A percentile compares a stretch with the other conserved stretches of the same genome.
These are phyloP conservation scores for Amphirosellinia nigrospora DNA, from an alignment of 495 filamentous ascomycete species.

Conservation along the genomic window DNA sequence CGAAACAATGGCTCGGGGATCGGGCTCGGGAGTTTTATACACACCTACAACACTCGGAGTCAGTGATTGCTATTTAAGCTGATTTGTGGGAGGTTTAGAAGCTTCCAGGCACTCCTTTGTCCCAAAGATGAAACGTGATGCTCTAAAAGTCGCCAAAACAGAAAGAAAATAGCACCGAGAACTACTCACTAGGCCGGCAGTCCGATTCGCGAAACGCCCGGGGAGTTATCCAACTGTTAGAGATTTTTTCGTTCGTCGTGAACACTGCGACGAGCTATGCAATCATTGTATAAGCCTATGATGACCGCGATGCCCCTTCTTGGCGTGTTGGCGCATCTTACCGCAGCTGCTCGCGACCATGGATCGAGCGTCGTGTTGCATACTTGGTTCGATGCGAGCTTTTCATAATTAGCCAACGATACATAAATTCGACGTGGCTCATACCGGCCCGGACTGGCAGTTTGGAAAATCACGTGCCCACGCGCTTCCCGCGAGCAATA, in stretches of 20 bases:
- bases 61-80: no score
- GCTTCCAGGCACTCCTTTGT: no score
- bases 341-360: constrained; percentile 46
- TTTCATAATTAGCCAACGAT: background rate
- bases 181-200: constrained; percentile 53
- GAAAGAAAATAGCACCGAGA: no score
- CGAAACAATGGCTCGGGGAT: no score
- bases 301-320: background rate
- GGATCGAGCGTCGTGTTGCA: constrained; percentile 49
- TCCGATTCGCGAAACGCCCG: constrained; percentile 62
- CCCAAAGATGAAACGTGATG: no score
- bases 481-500: constrained; percentile 15
- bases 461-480: constrained; percentile 24
- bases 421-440: background rate
- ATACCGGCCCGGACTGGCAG: constrained; percentile 19
- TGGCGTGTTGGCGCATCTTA: constrained; percentile 32
- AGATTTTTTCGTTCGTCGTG: constrained; percentile 56
- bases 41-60: no score
- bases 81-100: no score
- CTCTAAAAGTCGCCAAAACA: no score
- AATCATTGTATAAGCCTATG: background rate
- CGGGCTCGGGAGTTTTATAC: no score
- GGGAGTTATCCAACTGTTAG: constrained; percentile 61
- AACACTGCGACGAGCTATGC: constrained; percentile 36
- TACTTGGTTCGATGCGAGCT: constrained; percentile 49